phyloP scores from a whole-genome alignment of 768 basidiomycete species.

The Pulveroboletus sp. region DNA sequence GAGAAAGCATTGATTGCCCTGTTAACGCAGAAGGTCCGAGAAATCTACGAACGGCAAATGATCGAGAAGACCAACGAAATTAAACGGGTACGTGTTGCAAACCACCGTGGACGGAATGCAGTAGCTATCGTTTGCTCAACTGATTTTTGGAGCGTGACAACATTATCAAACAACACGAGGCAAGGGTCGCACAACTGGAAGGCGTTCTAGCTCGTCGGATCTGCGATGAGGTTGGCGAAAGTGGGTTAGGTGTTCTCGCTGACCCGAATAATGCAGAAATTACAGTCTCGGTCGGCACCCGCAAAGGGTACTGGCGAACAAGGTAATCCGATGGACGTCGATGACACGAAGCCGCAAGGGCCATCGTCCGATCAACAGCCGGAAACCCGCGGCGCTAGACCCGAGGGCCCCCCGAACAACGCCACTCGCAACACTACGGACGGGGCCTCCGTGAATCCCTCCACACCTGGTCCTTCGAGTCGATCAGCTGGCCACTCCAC shows the following conservation, averaged over 20 bases:
- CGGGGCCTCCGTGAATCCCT: constrained; percentile 6
- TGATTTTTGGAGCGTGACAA: constrained; percentile 41
- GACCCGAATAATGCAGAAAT: constrained; percentile 10
- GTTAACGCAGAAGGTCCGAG: constrained; percentile 41
- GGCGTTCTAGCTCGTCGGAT: constrained; percentile 42
- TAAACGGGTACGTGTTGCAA: constrained; percentile 37
- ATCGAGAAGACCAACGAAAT: constrained; percentile 55
- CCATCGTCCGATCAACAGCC: constrained; percentile 12
- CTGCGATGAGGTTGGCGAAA: constrained; percentile 28
- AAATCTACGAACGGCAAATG: constrained; percentile 48
- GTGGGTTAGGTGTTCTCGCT: constrained; percentile 10
- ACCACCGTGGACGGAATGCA: constrained; percentile 1
- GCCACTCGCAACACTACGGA: constrained; percentile 7
- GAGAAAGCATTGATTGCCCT: constrained; percentile 48
- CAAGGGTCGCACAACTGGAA: constrained; percentile 44
- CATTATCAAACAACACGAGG: constrained; percentile 39
- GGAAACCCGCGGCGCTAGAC: constrained; percentile 16
- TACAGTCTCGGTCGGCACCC: constrained; percentile 9
- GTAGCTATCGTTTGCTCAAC: constrained; percentile 2
- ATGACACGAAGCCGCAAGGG: constrained; percentile 8
- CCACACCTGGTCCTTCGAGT: constrained; percentile 10
- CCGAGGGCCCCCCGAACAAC: constrained; percentile 8
- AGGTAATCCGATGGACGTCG: constrained; percentile 9
- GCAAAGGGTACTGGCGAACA: constrained; percentile 12
- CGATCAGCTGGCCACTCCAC: constrained; percentile 19